Percentiles rank a stretch among this genome's conserved stretches.
Conservation (phyloP, 495 filamentous ascomycete genomes). For the Penicillium manginii region DNA sequence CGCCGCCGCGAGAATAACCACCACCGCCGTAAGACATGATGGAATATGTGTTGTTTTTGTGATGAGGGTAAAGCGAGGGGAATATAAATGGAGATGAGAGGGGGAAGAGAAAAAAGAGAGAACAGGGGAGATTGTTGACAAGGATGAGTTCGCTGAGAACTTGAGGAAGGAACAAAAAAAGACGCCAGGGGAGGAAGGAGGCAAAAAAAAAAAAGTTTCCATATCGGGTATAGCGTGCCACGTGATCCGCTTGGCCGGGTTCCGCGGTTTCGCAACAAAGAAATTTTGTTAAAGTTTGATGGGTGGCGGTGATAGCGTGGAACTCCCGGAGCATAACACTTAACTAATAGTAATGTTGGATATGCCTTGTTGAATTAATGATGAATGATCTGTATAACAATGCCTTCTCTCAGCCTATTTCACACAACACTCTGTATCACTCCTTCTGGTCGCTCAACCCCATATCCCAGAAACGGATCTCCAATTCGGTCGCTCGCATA, state of each 20-base stretch:
- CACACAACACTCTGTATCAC: conserved; percentile 7
- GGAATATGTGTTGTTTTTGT: conserved; percentile 22
- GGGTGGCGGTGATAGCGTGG: not conserved
- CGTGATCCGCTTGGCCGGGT: conserved; percentile 14
- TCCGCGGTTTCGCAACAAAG: conserved; percentile 2
- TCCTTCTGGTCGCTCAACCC: conserved; percentile 49
- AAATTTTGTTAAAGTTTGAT: conserved; percentile 3
- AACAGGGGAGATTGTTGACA: conserved; percentile 7
- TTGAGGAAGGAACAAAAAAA: conserved; percentile 31
- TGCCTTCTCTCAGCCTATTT: not conserved
- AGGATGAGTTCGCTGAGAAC: conserved; percentile 16
- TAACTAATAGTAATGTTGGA: not conserved
- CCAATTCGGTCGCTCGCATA: conserved; percentile 86
- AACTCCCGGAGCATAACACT: too few relatives aligned
- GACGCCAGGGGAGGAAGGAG: conserved; percentile 30
- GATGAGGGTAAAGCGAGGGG: conserved; percentile 28
- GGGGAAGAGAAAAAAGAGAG: conserved; percentile 31
- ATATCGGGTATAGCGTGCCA: conserved; percentile 23
- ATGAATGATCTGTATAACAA: not conserved
- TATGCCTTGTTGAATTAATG: not conserved
- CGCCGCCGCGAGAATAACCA: conserved; percentile 56
- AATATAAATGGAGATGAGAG: conserved; percentile 25
- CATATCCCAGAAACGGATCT: conserved; percentile 90
- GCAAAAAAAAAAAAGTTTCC: conserved; percentile 29
- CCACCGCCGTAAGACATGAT: conserved; percentile 79